Evolutionary conservation across 2,329 filamentous ascomycete genomes (phyloP), one percentile per base, ranked within the genome.

Genomic region (Aspergillus terreus): DNA sequence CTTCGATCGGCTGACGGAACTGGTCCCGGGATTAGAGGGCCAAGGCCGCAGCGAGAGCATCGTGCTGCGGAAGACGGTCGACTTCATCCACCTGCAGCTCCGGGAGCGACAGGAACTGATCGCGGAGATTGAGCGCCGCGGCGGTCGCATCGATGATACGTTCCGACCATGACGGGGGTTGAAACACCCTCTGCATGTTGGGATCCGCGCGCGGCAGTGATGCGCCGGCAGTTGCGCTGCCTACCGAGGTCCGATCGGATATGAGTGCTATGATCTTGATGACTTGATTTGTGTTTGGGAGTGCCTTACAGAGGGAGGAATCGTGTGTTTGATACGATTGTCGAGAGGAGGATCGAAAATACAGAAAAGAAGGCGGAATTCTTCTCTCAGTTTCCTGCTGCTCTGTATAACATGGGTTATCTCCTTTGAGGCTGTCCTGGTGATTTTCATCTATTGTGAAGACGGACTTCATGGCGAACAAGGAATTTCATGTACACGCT

Each of bases 41-140:
- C 87, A 92, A 64, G 91, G 88, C 1, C 84, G 90, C 43, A 94
- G 89, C 57, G 91, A 96, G 69, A 89, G 88, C 25, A 78, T 90
- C 15, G 90, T 96, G n/a, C 77, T 96, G 19, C 83, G 85, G 56
- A 81, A 81, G 58, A 87, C 86, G 0, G 82, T 87, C 27, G 83
- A 86, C 12, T 86, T 79, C 56, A 85, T 88, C 64, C 77, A 77
- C 40, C 72, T 83, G 54, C 77, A 85, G 64, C 70, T 89, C 7
- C 73, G 77, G 44, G 79, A 82, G 65, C 77, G 86, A 15, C 76
- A 81, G 49, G 71, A 75, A 21, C 70, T 89, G 51, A 75, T 88
- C 48, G 72, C 77, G 23, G 74, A 79, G 54, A 78, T 87, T 38
- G 82, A 87, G 61, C 76, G 75, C 44, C 74, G 76, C 12, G 83